A percentile compares a stretch with the other conserved stretches of the same genome.
Conservation (phyloP, 179 eudicot species). For the Drosera spatulata region DNA sequence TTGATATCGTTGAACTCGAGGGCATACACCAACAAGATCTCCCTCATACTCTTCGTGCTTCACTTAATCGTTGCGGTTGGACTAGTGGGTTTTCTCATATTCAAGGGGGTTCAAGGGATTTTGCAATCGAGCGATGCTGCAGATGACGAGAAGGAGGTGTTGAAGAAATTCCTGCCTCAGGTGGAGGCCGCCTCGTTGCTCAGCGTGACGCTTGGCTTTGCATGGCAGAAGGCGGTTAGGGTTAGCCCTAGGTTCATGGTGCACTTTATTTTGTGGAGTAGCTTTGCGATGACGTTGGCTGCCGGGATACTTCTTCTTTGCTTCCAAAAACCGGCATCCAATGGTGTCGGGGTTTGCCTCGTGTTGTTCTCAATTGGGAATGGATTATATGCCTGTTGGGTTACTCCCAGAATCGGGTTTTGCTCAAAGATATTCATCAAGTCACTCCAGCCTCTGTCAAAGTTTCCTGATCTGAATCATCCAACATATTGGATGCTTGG, state of each 20-base stretch:
- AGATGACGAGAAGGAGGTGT: background rate
- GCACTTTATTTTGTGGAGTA: background rate
- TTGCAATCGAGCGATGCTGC: background rate
- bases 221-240: too few species aligned
- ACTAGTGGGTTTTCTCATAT: background rate
- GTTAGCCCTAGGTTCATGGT: background rate
- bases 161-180: background rate
- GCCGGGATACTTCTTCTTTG: constrained; percentile 53
- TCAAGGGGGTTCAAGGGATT: background rate
- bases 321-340: constrained; percentile 68
- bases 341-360: constrained; percentile 64
- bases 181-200: background rate
- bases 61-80: too few species aligned
- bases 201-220: too few species aligned
- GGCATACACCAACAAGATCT: too few species aligned
- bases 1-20: too few species aligned
- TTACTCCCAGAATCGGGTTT: constrained; percentile 48
- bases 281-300: background rate
- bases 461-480: constrained; percentile 57
- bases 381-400: constrained; percentile 90
- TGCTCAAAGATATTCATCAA: constrained; percentile 53
- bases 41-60: too few species aligned
- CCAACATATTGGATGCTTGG: constrained; percentile 83
- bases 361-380: constrained; percentile 64
- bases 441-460: constrained; percentile 72